Evolutionary conservation across 75 land plant genomes (phyloP).

Genomic region (Sequoia sempervirens): DNA sequence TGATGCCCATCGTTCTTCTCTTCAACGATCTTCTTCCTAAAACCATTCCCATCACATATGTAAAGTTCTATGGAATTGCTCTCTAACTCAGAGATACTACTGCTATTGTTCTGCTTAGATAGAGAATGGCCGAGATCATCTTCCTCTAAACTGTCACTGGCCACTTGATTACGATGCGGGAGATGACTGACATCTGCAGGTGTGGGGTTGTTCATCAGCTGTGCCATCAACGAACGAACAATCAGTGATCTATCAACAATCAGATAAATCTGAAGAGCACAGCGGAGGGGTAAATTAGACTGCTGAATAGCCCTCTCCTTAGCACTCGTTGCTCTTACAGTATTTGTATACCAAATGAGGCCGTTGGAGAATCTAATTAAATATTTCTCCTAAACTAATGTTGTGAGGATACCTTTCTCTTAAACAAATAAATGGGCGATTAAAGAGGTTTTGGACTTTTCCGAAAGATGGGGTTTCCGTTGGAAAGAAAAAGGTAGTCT

Average conservation of each 20-base stretch:
- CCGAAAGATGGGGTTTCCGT: not conserved
- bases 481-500: not conserved
- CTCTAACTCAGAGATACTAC: not conserved
- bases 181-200: not conserved
- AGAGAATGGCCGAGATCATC: not conserved
- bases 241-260: no score
- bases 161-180: slow-evolving; percentile 8
- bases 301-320: not conserved
- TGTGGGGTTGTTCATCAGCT: not conserved
- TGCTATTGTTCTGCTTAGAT: not conserved
- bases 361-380: not conserved
- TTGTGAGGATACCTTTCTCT: not conserved
- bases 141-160: not conserved
- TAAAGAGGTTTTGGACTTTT: not conserved
- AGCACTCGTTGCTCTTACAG: not conserved
- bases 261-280: not conserved
- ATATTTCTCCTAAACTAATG: not conserved
- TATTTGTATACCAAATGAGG: not conserved
- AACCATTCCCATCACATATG: not conserved
- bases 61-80: not conserved
- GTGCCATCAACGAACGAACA: not conserved
- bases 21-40: not conserved
- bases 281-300: no score
- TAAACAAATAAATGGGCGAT: not conserved
- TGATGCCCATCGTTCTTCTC: slow-evolving; percentile 4